Evolutionary conservation across 257 asterid species (phyloP).

Genomic region (Ligustrum vulgare): DNA sequence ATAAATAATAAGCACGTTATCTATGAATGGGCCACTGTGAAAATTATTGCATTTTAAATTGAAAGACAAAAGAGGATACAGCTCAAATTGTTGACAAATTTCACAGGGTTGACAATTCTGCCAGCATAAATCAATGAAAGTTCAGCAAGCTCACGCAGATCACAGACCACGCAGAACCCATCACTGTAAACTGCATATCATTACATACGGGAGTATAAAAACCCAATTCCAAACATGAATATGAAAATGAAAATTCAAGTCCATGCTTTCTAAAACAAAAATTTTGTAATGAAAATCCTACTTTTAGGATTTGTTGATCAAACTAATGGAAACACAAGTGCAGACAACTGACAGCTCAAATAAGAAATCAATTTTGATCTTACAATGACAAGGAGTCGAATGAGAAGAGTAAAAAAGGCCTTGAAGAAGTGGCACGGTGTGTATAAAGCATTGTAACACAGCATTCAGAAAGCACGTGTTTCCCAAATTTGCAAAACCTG

Average conservation of each 20-base stretch:
- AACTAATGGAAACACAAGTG: not conserved
- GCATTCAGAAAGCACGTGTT: slow-evolving; percentile 89
- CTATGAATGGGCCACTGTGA: not conserved
- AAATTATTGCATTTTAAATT: not conserved
- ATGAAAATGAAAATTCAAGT: not conserved
- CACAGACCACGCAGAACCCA: slow-evolving; percentile 53
- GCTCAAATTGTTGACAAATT: slow-evolving; percentile 59
- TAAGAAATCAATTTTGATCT: slow-evolving; percentile 14
- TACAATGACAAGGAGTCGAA: slow-evolving; percentile 41
- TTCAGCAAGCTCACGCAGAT: slow-evolving; percentile 49
- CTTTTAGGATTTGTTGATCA: no score
- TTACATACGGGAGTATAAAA: not conserved
- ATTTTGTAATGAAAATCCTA: not conserved
- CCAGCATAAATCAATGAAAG: slow-evolving; percentile 35
- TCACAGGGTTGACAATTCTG: slow-evolving; percentile 45
- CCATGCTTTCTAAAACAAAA: not conserved
- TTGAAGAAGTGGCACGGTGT: slow-evolving; percentile 73
- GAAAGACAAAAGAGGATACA: slow-evolving; percentile 61
- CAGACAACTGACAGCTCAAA: not conserved
- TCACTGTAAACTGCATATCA: slow-evolving; percentile 47
- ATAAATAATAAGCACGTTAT: not conserved
- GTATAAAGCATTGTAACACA: slow-evolving; percentile 80
- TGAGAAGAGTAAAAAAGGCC: slow-evolving; percentile 43
- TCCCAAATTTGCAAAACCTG: slow-evolving; percentile 83
- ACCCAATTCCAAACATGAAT: not conserved